Evolutionary conservation across 441 rosid genomes (phyloP).

Genomic region (Geranium incanum): DNA sequence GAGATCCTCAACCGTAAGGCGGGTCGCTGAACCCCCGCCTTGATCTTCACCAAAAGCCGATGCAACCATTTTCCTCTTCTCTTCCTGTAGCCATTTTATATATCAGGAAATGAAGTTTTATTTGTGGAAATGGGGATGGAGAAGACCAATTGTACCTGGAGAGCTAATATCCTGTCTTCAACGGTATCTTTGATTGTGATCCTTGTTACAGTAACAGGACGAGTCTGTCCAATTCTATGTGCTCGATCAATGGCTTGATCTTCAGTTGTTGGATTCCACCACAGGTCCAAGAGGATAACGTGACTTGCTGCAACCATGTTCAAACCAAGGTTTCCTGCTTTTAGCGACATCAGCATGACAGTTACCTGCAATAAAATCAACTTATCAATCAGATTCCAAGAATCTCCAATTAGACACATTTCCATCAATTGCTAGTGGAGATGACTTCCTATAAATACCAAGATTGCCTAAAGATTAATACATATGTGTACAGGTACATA

Average conservation of each 20-base stretch:
- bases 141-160: slow-evolving; percentile 51
- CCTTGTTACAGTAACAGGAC: slow-evolving; percentile 80
- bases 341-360: slow-evolving; percentile 87
- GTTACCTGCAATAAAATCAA: slow-evolving; percentile 43
- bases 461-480: neutral
- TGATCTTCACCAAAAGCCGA: slow-evolving; percentile 92
- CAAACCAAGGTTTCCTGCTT: slow-evolving; percentile 91
- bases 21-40: slow-evolving; percentile 53
- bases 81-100: slow-evolving; percentile 47
- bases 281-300: slow-evolving; percentile 86
- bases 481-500: neutral
- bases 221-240: slow-evolving; percentile 95
- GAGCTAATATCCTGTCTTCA: slow-evolving; percentile 71
- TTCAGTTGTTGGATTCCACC: slow-evolving; percentile 99
- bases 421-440: neutral
- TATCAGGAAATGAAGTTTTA: slow-evolving; percentile 1
- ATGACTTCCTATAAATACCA: neutral
- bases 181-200: slow-evolving; percentile 73
- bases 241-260: slow-evolving; percentile 96
- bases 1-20: slow-evolving; percentile 77
- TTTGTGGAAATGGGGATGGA: neutral
- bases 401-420: neutral
- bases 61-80: slow-evolving; percentile 82
- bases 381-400: slow-evolving; percentile 2
- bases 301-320: slow-evolving; percentile 95